Percentiles rank a stretch among this genome's conserved stretches.
Conservation (phyloP, 352 stramenopile genomes). For the Phytophthora nicotianae region DNA sequence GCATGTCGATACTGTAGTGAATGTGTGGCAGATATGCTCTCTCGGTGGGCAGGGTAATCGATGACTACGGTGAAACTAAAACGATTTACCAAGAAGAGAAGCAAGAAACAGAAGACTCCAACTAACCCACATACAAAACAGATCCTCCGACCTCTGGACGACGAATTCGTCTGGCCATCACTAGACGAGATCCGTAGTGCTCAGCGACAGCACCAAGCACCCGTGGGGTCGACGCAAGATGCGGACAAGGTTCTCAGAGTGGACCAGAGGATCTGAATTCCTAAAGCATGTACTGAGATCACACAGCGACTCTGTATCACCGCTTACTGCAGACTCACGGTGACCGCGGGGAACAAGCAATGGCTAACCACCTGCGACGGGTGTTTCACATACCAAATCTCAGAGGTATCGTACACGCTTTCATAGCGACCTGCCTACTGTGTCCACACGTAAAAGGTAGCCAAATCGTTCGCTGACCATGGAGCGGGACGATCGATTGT, state of each 20-base stretch:
- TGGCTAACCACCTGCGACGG: background rate
- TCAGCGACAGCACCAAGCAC: background rate
- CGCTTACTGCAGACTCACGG: constrained; percentile 8
- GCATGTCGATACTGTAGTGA: constrained; percentile 5
- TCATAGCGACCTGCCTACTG: constrained; percentile 1
- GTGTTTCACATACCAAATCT: constrained; percentile 2
- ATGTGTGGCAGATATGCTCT: constrained; percentile 14
- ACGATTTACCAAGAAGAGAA: background rate
- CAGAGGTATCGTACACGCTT: background rate
- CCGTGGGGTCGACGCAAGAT: background rate
- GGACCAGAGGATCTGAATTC: constrained; percentile 2
- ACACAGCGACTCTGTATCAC: background rate
- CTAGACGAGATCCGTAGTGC: constrained; percentile 2
- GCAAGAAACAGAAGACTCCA: background rate
- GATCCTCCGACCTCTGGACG: constrained; percentile 1
- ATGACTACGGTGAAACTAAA: constrained; percentile 2
- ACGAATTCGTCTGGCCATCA: constrained; percentile 4
- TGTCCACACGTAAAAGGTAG: constrained; percentile 7
- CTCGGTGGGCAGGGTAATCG: constrained; percentile 4
- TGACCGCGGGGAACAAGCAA: constrained; percentile 2
- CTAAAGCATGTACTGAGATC: background rate
- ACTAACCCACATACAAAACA: background rate
- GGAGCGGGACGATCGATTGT: constrained; percentile 14
- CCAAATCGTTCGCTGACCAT: background rate
- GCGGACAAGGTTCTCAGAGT: background rate